Conservation (phyloP, 257 asterid species). For the Handroanthus guayacan region DNA sequence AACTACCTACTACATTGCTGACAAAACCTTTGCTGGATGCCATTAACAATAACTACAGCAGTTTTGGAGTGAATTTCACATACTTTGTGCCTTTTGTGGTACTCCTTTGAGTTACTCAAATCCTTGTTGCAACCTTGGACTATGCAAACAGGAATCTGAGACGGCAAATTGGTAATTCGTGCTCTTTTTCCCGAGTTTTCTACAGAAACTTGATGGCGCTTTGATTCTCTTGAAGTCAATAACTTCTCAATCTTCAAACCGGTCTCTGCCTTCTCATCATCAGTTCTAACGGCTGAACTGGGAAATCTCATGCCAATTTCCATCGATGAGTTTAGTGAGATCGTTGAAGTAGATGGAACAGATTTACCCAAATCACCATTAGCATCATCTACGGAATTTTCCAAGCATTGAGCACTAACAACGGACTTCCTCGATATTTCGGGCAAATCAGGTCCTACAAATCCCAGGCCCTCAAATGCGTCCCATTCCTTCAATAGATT, state of each 20-base stretch:
- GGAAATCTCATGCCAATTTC: slow-evolving; percentile 13
- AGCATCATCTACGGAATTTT: neutral
- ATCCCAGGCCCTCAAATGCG: neutral
- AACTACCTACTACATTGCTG: slow-evolving; percentile 68
- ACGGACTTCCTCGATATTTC: neutral
- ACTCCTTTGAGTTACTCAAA: slow-evolving; percentile 58
- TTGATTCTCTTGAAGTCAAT: slow-evolving; percentile 32
- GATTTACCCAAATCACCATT: slow-evolving; percentile 14
- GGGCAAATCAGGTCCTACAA: neutral
- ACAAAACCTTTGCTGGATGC: slow-evolving; percentile 62
- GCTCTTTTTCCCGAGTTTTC: slow-evolving; percentile 44
- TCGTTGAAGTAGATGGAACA: neutral
- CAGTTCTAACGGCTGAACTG: neutral
- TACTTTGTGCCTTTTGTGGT: slow-evolving; percentile 64
- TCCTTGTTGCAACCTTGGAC: slow-evolving; percentile 62
- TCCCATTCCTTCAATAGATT: slow-evolving; percentile 18
- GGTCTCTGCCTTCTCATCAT: slow-evolving; percentile 1
- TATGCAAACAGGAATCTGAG: slow-evolving; percentile 50
- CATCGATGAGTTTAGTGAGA: neutral
- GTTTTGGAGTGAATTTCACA: slow-evolving; percentile 60
- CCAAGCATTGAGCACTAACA: slow-evolving; percentile 6
- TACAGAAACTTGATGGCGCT: slow-evolving; percentile 10
- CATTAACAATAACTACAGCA: slow-evolving; percentile 54
- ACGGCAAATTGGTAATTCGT: slow-evolving; percentile 31
- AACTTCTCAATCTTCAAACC: slow-evolving; percentile 8